Evolutionary conservation across 192 early-diverging fungal genomes (phyloP), one percentile per base, ranked within the genome.

Genomic region (Radiomyces spectabilis): DNA sequence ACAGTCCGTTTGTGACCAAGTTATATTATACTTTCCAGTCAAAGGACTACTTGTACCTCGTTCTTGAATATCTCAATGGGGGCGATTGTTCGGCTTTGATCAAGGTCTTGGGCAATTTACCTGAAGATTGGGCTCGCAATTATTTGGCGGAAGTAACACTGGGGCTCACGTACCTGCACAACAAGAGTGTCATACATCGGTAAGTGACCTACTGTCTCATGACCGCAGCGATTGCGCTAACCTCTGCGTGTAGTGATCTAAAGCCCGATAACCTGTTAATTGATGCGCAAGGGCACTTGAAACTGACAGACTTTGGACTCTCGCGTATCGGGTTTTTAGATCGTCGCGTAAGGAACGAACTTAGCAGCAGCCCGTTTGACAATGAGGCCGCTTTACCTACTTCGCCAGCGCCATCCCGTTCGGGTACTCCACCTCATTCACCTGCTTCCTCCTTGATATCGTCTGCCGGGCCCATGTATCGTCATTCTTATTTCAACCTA

Each of bases 61-160:
- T 93, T 1, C 81, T 93, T 79, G 91, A 93, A 54, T 93, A 92
- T 61, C 62, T 93, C 29, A 91, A 89, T 57, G 91, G 91, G 30
- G 91, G 91, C 5, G 91, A 93, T 61, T 92, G 89, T 53, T 87
- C 87, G n/a, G 84, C 91, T 4, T 61, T 93, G 13, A 65, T 93
- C 26, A 93, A 93, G 50, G 73, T 72, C 1, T 48, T 92, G 27
- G 82, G 82, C 21, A 65, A 59, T 31, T 66, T 93, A 38, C 82
- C 89, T 38, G 86, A 90, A 40, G 82, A 85, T 44, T 93, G 91
- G 91, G 86, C 89, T 0, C 78, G 80, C 34, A 90, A 89, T 54
- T 93, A 93, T 58, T 59, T 93, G 29, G 77, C 87, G 5, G 91
- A 93, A 59, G 86, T 93, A 12, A 83, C 85, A 19, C 68, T 89